These are phyloP conservation scores for Fagus crenata DNA, from an alignment of 306 rosid genomes.

Conservation along the genomic window DNA sequence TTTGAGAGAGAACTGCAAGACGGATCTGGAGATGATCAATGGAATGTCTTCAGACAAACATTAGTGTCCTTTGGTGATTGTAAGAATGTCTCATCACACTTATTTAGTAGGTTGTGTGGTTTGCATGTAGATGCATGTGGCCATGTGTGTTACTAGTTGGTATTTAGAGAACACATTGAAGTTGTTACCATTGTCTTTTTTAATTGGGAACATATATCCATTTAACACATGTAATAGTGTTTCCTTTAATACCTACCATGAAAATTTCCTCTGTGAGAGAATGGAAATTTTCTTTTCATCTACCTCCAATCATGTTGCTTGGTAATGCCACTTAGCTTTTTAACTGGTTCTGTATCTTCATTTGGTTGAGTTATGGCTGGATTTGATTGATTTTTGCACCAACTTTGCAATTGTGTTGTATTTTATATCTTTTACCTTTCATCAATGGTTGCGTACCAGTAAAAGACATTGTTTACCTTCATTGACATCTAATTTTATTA, in stretches of 20 bases:
- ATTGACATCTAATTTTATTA: neutral
- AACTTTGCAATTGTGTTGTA: neutral
- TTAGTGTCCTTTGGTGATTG: slow-evolving; percentile 35
- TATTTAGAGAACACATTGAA: neutral
- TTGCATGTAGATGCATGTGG: slow-evolving; percentile 17
- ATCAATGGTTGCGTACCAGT: neutral
- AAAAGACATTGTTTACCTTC: neutral
- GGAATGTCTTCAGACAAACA: slow-evolving; percentile 45
- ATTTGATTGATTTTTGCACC: neutral
- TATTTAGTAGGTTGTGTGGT: slow-evolving; percentile 13
- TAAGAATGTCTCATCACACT: slow-evolving; percentile 36
- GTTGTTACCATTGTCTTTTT: neutral
- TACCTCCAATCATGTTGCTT: neutral
- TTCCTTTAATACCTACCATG: neutral
- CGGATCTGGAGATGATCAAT: slow-evolving; percentile 52
- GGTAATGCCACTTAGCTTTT: neutral
- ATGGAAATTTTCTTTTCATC: neutral
- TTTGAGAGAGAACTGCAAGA: slow-evolving; percentile 82
- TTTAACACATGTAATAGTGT: neutral
- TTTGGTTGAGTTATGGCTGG: neutral
- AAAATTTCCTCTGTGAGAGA: neutral
- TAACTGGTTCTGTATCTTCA: neutral
- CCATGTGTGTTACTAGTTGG: slow-evolving; percentile 7
- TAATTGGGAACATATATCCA: slow-evolving; percentile 21
- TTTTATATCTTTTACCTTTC: neutral